A percentile compares a stretch with the other conserved stretches of the same genome.
These are phyloP conservation scores for Kazachstania martiniae DNA, from an alignment of 805 yeast genomes.

Conservation along the genomic window DNA sequence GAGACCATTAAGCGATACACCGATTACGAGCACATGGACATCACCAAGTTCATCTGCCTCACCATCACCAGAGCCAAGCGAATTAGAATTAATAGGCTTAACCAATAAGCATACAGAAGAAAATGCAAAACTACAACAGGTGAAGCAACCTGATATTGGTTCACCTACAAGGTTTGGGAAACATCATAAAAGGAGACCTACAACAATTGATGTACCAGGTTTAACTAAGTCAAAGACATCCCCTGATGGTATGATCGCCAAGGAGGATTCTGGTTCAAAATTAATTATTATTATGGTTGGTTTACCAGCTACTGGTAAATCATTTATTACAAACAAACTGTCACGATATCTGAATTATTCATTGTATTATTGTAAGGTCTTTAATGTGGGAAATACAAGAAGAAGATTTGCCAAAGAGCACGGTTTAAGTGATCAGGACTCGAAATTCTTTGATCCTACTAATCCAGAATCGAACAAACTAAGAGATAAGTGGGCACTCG, in stretches of 20 bases:
- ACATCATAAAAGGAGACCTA: constrained; percentile 46
- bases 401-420: constrained; percentile 47
- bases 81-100: constrained; percentile 1
- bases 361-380: constrained; percentile 80
- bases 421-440: constrained; percentile 44
- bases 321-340: constrained; percentile 83
- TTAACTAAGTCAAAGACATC: constrained; percentile 70
- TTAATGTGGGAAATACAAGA: constrained; percentile 93
- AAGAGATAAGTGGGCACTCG: constrained; percentile 94
- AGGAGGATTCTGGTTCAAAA: constrained; percentile 65
- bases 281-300: constrained; percentile 96
- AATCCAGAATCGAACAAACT: constrained; percentile 52
- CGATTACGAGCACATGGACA: constrained; percentile 44
- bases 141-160: background rate
- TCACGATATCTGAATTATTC: constrained; percentile 89
- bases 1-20: constrained; percentile 68
- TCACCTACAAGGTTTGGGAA: background rate
- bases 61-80: constrained; percentile 22
- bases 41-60: constrained; percentile 38
- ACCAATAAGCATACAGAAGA: background rate
- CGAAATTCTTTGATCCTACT: constrained; percentile 77
- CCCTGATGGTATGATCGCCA: constrained; percentile 60
- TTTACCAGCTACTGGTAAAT: constrained; percentile 88
- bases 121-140: no score
- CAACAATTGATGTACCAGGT: constrained; percentile 88